Base-by-base conservation (phyloP, 257 asterid species). In the Lavandula angustifolia region DNA sequence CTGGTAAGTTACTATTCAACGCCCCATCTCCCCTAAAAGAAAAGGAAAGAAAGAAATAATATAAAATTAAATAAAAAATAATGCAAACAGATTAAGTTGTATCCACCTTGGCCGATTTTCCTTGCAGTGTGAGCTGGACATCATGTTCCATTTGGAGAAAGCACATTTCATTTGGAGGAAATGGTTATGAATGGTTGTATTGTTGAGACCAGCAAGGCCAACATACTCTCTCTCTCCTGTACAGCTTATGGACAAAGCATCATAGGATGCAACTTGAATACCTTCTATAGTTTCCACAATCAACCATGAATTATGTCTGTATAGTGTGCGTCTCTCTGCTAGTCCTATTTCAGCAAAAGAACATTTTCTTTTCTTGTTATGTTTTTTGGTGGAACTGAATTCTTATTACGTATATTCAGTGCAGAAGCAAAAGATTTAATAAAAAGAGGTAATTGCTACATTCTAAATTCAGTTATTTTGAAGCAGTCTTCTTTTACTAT, bases 131-230 rank as follows among this genome's bases (percentile, higher is more conserved):
- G 98, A 91, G 82, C 82, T 91, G 68, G 97, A 87, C 76, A 91
- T 91, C 65, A 89, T 92, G 97, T 92, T 92, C 73, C 98, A 92
- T 76, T 80, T 89, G 75, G 97, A 89, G 87, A 92, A 92, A 77
- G 95, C 98, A 11, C 98, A 92, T 76, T 92, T 92, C 81, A 92
- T 92, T 85, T 92, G 67, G 99, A 89, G 85, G 99, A 92, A 76
- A 92, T 89, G 99, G 97, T 92, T 11, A 92, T 85, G 97, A 92
- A 92, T 47, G 99, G 96, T 51, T 89, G 99, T 71, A 72, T 88
- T 11, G 84, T 91, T 7, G 98, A 91, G 83, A 92, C 96, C 7
- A 92, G 98, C 89, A 89, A 92, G 79, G 49, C 92, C 64, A 92
- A 85, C 74, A 89, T 89, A 67, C 79, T 89, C 72, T 66, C 87